Base-by-base conservation (phyloP, 345 rosid genomes). In the Dimocarpus longan region DNA sequence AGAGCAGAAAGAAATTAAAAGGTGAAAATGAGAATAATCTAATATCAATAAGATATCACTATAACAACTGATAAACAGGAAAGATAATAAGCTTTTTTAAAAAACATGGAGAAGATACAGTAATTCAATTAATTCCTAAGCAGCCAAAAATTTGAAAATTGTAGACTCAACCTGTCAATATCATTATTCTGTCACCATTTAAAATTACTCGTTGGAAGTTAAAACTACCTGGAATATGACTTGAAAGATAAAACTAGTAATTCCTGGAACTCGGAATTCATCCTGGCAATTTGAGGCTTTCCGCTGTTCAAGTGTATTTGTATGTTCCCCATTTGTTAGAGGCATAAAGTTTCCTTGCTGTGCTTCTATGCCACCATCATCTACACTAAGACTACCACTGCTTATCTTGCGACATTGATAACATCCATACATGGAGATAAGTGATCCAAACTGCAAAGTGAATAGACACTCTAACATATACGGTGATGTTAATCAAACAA, bases 391-490 rank as follows among this genome's bases (percentile, higher is more conserved):
- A 62, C 59, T 63, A 40, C 70, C 60, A 40, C 57, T 70, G 77
- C 77, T 82, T 78, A 63, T 70, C 71, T 66, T 87, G 42, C 79
- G 83, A 71, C 78, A 68, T 65, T 66, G 86, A 82, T 77, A 85
- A 79, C 94, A 91, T 8, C 98, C 92, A 40, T 85, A 84, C 75
- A 93, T 57, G 15, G 93, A 91, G 68, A 93, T 86, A 81, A 91
- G 12, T 10, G 83, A 78, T 52, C 93, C 95, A 71, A 87, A 78
- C 94, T 93, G 83, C 78, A 87, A 62, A 70, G 68, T 5, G 71
- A 73, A 44, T 46, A 6, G 28, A 75, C 22, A 50, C 11, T 48
- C 70, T 44, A 57, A 66, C 75, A 73, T 57, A 78, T 59, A 62
- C 52, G 75, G 71, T 50, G 22, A 40, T 10, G 8, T 67, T 70